Percentiles rank a stretch among this genome's conserved stretches.
Evolutionary conservation across 306 rosid genomes (phyloP).

Genomic region (Cajanus cajan): DNA sequence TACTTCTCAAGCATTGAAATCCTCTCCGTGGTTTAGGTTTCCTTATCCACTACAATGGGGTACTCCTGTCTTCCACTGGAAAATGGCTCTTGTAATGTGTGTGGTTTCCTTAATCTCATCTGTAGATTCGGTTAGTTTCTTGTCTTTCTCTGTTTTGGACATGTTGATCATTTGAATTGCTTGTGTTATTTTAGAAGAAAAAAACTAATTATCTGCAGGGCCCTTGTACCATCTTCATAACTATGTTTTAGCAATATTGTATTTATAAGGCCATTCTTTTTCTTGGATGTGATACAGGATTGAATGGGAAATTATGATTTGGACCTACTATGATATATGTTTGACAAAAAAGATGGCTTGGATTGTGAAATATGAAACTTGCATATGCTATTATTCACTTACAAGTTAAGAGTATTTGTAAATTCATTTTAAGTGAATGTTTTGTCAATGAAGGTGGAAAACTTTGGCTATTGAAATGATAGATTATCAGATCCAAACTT

Average conservation of each 20-base stretch:
- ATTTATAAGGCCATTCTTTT: neutral
- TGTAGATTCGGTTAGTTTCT: constrained; percentile 92
- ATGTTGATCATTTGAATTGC: neutral
- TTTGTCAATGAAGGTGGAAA: neutral
- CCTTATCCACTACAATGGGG: constrained; percentile 99
- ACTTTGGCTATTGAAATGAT: neutral
- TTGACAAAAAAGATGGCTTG: neutral
- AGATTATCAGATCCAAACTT: constrained; percentile 17
- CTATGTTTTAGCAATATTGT: neutral
- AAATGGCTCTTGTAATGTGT: constrained; percentile 94
- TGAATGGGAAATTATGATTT: constrained; percentile 2
- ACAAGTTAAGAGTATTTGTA: neutral
- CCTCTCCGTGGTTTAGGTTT: constrained; percentile 97
- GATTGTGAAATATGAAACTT: neutral
- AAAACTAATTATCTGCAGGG: neutral
- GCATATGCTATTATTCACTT: neutral
- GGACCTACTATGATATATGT: neutral
- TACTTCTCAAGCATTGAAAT: constrained; percentile 73
- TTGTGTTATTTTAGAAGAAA: neutral
- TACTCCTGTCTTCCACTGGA: constrained; percentile 96
- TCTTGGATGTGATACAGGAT: neutral
- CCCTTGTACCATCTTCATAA: neutral
- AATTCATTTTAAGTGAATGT: constrained; percentile 5
- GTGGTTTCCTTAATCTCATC: constrained; percentile 87
- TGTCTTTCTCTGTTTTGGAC: constrained; percentile 34